phyloP scores from a whole-genome alignment of 192 early-diverging fungal species.

The Backusella macrospora region DNA sequence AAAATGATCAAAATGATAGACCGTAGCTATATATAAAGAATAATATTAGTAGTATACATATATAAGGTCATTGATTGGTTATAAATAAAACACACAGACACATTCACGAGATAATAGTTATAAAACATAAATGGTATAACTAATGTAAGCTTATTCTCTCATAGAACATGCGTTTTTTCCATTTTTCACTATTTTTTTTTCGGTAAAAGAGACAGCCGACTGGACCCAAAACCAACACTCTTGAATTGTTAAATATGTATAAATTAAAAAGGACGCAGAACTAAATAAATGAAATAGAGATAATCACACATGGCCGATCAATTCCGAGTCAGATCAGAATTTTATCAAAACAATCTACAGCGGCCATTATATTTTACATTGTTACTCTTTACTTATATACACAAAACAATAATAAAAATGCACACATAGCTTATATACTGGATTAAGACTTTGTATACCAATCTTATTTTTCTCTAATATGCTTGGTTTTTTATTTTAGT shows the following conservation, averaged over 20 bases:
- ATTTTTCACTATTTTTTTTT: neutral
- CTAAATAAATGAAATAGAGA: neutral
- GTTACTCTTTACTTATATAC: neutral
- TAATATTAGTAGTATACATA: too few relatives aligned
- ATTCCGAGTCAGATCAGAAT: neutral
- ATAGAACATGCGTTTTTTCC: neutral
- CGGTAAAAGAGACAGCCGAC: neutral
- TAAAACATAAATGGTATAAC: too few relatives aligned
- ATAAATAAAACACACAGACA: too few relatives aligned
- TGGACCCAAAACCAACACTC: neutral
- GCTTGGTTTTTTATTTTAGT: neutral
- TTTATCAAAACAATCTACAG: neutral
- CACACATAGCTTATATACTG: neutral
- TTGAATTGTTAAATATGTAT: neutral
- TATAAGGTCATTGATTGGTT: too few relatives aligned
- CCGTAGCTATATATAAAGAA: too few relatives aligned
- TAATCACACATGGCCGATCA: conserved; percentile 12
- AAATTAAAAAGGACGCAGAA: neutral
- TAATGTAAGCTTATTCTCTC: neutral
- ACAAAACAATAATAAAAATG: neutral
- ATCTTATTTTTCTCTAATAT: neutral
- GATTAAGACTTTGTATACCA: neutral
- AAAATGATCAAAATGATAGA: neutral
- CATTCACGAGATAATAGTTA: too few relatives aligned
- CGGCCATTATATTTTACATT: neutral